These are phyloP conservation scores for Pythium dissotocum DNA, from an alignment of 352 stramenopile genomes.

Conservation along the genomic window DNA sequence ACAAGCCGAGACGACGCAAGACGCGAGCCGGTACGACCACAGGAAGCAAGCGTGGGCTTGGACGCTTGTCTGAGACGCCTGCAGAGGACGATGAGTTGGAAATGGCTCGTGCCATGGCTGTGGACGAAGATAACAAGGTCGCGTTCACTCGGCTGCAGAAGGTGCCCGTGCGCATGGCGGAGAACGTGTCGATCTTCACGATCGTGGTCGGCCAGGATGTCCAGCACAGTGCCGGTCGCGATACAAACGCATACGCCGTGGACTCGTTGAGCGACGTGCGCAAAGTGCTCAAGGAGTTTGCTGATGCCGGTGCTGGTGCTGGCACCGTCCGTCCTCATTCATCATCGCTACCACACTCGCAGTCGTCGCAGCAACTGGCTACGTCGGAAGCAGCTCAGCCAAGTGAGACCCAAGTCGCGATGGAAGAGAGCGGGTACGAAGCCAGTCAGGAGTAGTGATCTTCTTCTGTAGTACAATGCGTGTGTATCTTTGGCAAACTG, in stretches of 20 bases:
- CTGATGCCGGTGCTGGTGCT: slow-evolving; percentile 25
- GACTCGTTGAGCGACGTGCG: slow-evolving; percentile 68
- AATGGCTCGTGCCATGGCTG: slow-evolving; percentile 19
- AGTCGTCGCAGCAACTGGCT: neutral
- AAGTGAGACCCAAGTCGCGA: neutral
- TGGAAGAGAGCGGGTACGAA: slow-evolving; percentile 21
- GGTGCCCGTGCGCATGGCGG: slow-evolving; percentile 63
- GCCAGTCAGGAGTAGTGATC: slow-evolving; percentile 8
- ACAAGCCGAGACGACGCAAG: slow-evolving; percentile 23
- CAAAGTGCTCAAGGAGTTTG: slow-evolving; percentile 77
- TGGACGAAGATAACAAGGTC: slow-evolving; percentile 83
- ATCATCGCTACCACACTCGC: neutral
- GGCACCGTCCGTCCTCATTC: neutral
- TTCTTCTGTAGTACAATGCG: neutral
- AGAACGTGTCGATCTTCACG: slow-evolving; percentile 69
- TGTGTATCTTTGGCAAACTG: neutral
- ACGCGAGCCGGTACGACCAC: slow-evolving; percentile 3
- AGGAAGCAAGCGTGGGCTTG: slow-evolving; percentile 3
- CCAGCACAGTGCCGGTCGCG: slow-evolving; percentile 59
- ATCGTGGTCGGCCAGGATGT: slow-evolving; percentile 69
- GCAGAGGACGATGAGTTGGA: slow-evolving; percentile 53
- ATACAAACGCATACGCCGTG: slow-evolving; percentile 59
- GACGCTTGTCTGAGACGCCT: slow-evolving; percentile 12
- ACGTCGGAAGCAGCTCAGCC: neutral
- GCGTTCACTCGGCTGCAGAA: slow-evolving; percentile 77